These are phyloP conservation scores for Pseudomicrostroma phylloplanum DNA, from an alignment of 1,284 basidiomycete genomes.

Conservation along the genomic window DNA sequence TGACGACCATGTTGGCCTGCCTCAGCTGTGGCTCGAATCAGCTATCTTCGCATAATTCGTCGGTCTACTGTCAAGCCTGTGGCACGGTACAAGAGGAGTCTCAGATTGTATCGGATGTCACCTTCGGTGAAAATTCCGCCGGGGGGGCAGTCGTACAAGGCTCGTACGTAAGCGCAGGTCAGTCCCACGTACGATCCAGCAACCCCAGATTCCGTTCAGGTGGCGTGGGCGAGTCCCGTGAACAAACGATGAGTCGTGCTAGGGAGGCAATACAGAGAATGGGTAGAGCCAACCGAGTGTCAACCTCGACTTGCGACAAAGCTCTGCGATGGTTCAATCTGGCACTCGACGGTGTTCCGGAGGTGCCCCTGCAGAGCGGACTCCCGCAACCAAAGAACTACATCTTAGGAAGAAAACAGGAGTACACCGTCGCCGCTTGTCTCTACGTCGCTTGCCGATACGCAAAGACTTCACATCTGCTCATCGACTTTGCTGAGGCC, in stretches of 20 bases:
- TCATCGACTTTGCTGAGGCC: slow-evolving; percentile 77
- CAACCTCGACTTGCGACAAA: slow-evolving; percentile 70
- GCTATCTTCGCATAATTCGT: slow-evolving; percentile 20
- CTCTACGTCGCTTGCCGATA: slow-evolving; percentile 89
- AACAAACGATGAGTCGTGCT: slow-evolving; percentile 64
- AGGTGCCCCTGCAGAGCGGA: slow-evolving; percentile 18
- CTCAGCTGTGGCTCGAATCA: too few species aligned
- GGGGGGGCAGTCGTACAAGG: slow-evolving; percentile 95
- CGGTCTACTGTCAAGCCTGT: slow-evolving; percentile 43
- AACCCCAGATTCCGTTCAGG: slow-evolving; percentile 36
- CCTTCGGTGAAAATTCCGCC: slow-evolving; percentile 83
- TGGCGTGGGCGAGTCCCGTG: slow-evolving; percentile 55
- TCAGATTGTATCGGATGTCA: slow-evolving; percentile 84
- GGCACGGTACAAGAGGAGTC: slow-evolving; percentile 78
- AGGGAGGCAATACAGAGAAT: slow-evolving; percentile 10
- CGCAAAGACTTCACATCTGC: slow-evolving; percentile 85
- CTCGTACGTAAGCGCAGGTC: slow-evolving; percentile 82
- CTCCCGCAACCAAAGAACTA: slow-evolving; percentile 44
- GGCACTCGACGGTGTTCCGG: slow-evolving; percentile 68
- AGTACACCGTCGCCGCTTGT: slow-evolving; percentile 91
- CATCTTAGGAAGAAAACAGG: slow-evolving; percentile 68
- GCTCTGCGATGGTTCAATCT: slow-evolving; percentile 86
- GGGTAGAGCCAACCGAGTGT: slow-evolving; percentile 56
- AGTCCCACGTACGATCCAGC: slow-evolving; percentile 43
- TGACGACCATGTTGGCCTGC: too few species aligned